A percentile compares a stretch with the other conserved stretches of the same genome.
Conservation (phyloP, 2,329 filamentous ascomycete species). For the Pseudocercospora fijiensis region DNA sequence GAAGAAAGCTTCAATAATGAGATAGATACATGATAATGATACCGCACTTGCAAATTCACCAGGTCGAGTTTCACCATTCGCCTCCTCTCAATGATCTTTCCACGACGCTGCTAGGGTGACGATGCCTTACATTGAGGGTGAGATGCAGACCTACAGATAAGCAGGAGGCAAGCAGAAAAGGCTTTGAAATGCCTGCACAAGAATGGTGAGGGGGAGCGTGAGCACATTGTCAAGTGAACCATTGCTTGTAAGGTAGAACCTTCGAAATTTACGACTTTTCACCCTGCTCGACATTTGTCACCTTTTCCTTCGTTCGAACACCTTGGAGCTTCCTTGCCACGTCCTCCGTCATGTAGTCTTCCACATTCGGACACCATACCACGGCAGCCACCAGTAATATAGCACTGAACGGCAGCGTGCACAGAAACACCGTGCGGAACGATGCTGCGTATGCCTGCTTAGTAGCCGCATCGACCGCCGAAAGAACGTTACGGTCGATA, state of each 20-base stretch:
- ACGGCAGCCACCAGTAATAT: slow-evolving; percentile 19
- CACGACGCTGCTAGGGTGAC: no score
- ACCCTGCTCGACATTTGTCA: background rate
- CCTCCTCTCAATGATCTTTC: background rate
- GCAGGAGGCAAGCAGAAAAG: no score
- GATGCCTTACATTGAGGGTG: no score
- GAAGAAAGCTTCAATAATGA: background rate
- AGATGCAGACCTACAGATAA: no score
- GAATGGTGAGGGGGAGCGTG: no score
- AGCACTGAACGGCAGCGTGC: slow-evolving; percentile 19
- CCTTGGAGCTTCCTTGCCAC: slow-evolving; percentile 22
- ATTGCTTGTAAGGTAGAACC: no score
- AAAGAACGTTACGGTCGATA: slow-evolving; percentile 4
- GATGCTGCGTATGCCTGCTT: slow-evolving; percentile 16
- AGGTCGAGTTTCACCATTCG: background rate
- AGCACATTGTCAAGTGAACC: no score
- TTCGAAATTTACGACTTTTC: background rate
- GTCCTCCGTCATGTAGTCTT: slow-evolving; percentile 23
- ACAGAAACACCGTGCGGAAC: slow-evolving; percentile 21
- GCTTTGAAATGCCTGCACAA: no score
- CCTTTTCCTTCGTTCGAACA: slow-evolving; percentile 2
- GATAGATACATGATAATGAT: slow-evolving; percentile 1
- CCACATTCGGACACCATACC: slow-evolving; percentile 20
- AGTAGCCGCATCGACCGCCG: slow-evolving; percentile 11
- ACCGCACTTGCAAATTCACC: background rate